Evolutionary conservation across 2,329 filamentous ascomycete genomes (phyloP).

Genomic region (Rhytidhysteron rufulum): DNA sequence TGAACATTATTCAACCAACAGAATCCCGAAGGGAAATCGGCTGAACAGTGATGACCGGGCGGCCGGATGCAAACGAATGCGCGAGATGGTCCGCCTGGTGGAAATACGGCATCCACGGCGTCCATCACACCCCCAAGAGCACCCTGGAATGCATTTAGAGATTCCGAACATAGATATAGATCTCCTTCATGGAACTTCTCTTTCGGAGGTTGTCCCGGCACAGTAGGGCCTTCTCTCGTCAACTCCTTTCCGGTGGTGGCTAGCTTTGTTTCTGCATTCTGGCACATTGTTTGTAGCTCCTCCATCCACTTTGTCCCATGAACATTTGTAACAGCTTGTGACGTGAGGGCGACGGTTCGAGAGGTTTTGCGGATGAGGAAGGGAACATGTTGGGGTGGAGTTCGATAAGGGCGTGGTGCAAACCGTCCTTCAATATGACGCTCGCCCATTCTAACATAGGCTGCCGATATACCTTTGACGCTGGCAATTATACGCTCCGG

Average conservation of each 20-base stretch:
- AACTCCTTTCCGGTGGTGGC: conserved; percentile 76
- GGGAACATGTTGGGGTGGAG: conserved; percentile 61
- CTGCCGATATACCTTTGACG: conserved; percentile 75
- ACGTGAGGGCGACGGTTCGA: conserved; percentile 66
- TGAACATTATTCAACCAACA: conserved; percentile 99
- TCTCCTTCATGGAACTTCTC: conserved; percentile 79
- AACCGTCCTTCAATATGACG: conserved; percentile 68
- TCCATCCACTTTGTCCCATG: conserved; percentile 93
- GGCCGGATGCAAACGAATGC: conserved; percentile 92
- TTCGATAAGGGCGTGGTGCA: conserved; percentile 62
- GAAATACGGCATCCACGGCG: conserved; percentile 81
- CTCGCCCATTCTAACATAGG: conserved; percentile 86
- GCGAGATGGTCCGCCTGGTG: conserved; percentile 57
- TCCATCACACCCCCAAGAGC: conserved; percentile 91
- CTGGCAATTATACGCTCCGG: conserved; percentile 86
- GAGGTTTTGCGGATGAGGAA: conserved; percentile 83
- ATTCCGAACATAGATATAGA: conserved; percentile 84
- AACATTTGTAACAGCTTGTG: conserved; percentile 79
- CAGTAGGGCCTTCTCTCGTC: conserved; percentile 45
- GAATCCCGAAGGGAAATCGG: conserved; percentile 85
- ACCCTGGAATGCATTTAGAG: conserved; percentile 81
- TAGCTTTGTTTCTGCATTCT: conserved; percentile 72
- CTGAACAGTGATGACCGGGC: conserved; percentile 92
- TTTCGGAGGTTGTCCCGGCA: conserved; percentile 51
- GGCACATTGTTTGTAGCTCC: conserved; percentile 81